A percentile compares a stretch with the other conserved stretches of the same genome.
These are phyloP conservation scores for Garcia nutans DNA, from an alignment of 345 rosid genomes.

Conservation along the genomic window DNA sequence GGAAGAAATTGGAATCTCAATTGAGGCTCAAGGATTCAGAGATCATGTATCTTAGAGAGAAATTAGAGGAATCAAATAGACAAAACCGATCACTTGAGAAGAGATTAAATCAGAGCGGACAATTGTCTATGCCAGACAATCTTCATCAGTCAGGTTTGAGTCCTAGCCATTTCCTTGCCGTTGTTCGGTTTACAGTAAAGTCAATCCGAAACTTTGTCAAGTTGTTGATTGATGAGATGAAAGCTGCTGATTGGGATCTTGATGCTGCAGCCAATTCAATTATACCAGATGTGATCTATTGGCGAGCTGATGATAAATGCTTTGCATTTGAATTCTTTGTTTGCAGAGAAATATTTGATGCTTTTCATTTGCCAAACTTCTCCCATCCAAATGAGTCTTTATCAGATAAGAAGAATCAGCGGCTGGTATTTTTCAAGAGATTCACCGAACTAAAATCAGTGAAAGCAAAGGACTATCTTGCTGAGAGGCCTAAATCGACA, in stretches of 20 bases:
- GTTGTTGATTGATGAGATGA: constrained; percentile 62
- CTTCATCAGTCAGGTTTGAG: constrained; percentile 50
- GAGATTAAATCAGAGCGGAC: constrained; percentile 67
- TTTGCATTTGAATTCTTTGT: constrained; percentile 73
- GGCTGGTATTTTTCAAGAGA: constrained; percentile 48
- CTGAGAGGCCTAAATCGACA: constrained; percentile 55
- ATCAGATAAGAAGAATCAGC: constrained; percentile 32
- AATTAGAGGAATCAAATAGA: constrained; percentile 42
- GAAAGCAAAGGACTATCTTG: constrained; percentile 48
- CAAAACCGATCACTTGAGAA: constrained; percentile 57
- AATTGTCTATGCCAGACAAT: constrained; percentile 46
- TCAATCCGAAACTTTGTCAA: constrained; percentile 66
- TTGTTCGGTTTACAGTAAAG: constrained; percentile 59
- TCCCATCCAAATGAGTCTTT: constrained; percentile 34
- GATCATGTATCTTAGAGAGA: constrained; percentile 58
- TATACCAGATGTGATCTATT: constrained; percentile 46
- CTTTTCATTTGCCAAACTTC: constrained; percentile 58
- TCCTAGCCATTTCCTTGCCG: constrained; percentile 49
- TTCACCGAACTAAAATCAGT: constrained; percentile 60
- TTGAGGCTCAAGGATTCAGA: constrained; percentile 74
- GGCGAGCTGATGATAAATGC: constrained; percentile 68
- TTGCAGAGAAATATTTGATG: constrained; percentile 72
- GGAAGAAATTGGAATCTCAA: constrained; percentile 76
- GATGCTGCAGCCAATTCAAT: constrained; percentile 62
- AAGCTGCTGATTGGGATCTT: constrained; percentile 65